Percentiles rank a stretch among this genome's conserved stretches.
phyloP scores from a whole-genome alignment of 768 basidiomycete species.

The Lentinula guzmanii region DNA sequence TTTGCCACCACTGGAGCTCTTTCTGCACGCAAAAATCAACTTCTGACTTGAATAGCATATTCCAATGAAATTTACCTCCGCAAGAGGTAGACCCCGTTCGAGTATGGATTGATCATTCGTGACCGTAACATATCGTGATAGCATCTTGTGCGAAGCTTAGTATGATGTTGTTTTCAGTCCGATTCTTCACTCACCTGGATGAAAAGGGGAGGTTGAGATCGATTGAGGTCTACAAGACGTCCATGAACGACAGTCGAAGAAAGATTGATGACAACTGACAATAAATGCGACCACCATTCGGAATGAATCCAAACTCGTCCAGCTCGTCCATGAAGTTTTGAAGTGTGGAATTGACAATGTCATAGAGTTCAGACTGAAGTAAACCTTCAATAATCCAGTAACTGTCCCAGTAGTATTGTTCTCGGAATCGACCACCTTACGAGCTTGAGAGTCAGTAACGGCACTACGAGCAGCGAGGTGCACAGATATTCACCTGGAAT shows the following conservation, averaged over 20 bases:
- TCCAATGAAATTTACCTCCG: slow-evolving; percentile 44
- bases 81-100: slow-evolving; percentile 73
- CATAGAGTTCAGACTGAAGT: slow-evolving; percentile 71
- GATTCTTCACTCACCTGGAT: slow-evolving; percentile 46
- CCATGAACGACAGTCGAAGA: background rate
- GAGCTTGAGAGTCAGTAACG: background rate
- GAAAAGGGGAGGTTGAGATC: slow-evolving; percentile 92
- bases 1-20: slow-evolving; percentile 81
- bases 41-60: background rate
- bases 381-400: slow-evolving; percentile 89
- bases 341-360: slow-evolving; percentile 68
- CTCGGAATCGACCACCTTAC: slow-evolving; percentile 68
- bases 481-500: slow-evolving; percentile 60
- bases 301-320: slow-evolving; percentile 80
- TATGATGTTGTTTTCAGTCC: background rate
- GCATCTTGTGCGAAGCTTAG: slow-evolving; percentile 50
- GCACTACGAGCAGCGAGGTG: background rate
- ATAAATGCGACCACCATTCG: slow-evolving; percentile 91
- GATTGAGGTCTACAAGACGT: slow-evolving; percentile 55
- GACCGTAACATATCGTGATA: slow-evolving; percentile 72
- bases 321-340: slow-evolving; percentile 97
- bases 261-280: slow-evolving; percentile 31
- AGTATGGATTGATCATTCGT: slow-evolving; percentile 76
- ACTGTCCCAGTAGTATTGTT: slow-evolving; percentile 71
- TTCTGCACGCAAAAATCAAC: slow-evolving; percentile 30